Conservation (phyloP, 495 filamentous ascomycete species). For the Tuber magnatum region DNA sequence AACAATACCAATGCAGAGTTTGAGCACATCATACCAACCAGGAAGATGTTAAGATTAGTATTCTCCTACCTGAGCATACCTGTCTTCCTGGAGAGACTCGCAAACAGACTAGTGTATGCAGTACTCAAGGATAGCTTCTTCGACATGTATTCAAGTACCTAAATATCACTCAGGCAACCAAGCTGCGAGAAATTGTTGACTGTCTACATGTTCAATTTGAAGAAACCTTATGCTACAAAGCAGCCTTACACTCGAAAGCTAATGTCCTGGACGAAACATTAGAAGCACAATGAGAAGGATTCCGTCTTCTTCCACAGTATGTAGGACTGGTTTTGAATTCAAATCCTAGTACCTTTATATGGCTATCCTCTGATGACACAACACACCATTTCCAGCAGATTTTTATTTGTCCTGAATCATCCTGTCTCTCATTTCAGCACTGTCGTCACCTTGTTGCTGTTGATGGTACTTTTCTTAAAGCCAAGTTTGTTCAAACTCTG, state of each 20-base stretch:
- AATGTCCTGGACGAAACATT: conserved; percentile 7
- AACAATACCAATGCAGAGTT: not conserved
- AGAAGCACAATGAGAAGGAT: conserved; percentile 6
- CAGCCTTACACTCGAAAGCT: not conserved
- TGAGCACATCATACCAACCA: not conserved
- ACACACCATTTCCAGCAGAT: no score
- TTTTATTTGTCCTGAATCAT: no score
- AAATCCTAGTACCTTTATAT: no score
- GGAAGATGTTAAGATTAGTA: not conserved
- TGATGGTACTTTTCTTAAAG: conserved; percentile 21
- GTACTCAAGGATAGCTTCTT: conserved; percentile 10
- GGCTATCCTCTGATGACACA: no score
- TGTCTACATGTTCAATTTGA: conserved; percentile 8
- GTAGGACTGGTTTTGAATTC: no score
- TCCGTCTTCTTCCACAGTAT: conserved; percentile 4
- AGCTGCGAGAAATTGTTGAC: conserved; percentile 3
- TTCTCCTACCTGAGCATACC: not conserved
- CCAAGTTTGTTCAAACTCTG: not conserved
- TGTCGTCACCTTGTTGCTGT: conserved; percentile 3
- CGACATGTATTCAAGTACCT: not conserved
- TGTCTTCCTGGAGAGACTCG: not conserved
- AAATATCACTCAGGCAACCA: conserved; percentile 11
- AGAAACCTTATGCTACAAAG: not conserved
- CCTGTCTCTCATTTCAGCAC: not conserved
- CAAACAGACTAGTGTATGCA: not conserved